These are phyloP conservation scores for Acer yangbiense DNA, from an alignment of 345 rosid genomes.

Conservation along the genomic window DNA sequence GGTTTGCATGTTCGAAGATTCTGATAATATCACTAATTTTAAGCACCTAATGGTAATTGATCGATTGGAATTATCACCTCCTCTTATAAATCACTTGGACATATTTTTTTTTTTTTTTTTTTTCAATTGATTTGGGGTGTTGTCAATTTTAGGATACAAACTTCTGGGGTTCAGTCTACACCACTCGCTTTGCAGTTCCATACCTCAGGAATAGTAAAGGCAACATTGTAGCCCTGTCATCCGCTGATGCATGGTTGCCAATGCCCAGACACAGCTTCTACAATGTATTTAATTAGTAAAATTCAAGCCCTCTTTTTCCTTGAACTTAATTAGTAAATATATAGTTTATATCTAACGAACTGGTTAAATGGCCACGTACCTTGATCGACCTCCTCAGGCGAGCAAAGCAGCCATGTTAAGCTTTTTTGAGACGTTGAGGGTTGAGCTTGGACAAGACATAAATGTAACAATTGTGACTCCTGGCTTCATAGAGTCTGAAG, in stretches of 20 bases:
- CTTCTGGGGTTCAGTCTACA: conserved; percentile 71
- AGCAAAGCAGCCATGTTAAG: conserved; percentile 59
- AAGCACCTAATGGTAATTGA: conserved; percentile 39
- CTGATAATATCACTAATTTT: conserved; percentile 32
- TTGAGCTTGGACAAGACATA: conserved; percentile 50
- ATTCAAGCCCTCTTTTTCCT: not conserved
- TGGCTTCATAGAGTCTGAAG: conserved; percentile 56
- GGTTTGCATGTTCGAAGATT: conserved; percentile 46
- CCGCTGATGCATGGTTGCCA: conserved; percentile 46
- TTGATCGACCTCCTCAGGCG: conserved; percentile 37
- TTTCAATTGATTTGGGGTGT: not conserved
- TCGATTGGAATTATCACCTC: not conserved
- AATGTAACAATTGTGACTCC: conserved; percentile 60
- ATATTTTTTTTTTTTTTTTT: too few species aligned
- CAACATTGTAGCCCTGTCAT: conserved; percentile 56
- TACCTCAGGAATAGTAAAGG: conserved; percentile 56
- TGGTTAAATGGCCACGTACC: not conserved
- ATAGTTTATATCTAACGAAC: too few species aligned
- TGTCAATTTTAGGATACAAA: conserved; percentile 46
- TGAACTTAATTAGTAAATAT: too few species aligned
- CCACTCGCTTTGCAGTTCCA: conserved; percentile 55
- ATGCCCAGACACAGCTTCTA: conserved; percentile 55
- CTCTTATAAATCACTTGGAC: not conserved
- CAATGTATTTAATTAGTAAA: conserved; percentile 36
- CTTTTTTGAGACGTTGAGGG: conserved; percentile 65